Percentiles rank a stretch among this genome's conserved stretches.
These are phyloP conservation scores for Torulaspora franciscae DNA, from an alignment of 805 yeast species.

Conservation along the genomic window DNA sequence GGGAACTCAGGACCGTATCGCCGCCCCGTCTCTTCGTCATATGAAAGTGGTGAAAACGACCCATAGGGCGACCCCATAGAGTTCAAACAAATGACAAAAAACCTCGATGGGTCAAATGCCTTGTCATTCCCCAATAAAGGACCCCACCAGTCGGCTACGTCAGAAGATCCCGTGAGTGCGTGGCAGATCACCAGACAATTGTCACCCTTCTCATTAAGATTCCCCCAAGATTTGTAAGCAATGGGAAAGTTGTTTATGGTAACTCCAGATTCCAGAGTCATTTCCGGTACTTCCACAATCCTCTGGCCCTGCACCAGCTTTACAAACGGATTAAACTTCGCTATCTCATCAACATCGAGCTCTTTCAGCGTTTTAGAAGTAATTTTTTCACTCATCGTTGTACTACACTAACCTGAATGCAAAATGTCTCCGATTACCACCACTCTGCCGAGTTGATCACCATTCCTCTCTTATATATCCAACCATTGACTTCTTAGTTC, in stretches of 20 bases:
- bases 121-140: slow-evolving; percentile 75
- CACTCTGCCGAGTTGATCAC: neutral
- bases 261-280: slow-evolving; percentile 79
- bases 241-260: slow-evolving; percentile 67
- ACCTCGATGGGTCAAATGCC: slow-evolving; percentile 87
- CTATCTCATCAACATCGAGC: slow-evolving; percentile 24
- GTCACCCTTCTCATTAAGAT: slow-evolving; percentile 58
- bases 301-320: slow-evolving; percentile 70
- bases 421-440: neutral
- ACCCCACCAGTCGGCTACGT: slow-evolving; percentile 99
- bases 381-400: slow-evolving; percentile 18
- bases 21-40: slow-evolving; percentile 68
- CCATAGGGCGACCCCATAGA: slow-evolving; percentile 98
- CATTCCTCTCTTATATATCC: neutral
- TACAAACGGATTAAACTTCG: slow-evolving; percentile 54
- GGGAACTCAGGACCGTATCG: slow-evolving; percentile 95
- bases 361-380: slow-evolving; percentile 18
- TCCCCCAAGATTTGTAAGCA: slow-evolving; percentile 96
- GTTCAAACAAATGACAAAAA: slow-evolving; percentile 81
- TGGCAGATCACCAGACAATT: slow-evolving; percentile 91
- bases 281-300: slow-evolving; percentile 70
- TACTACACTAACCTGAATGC: neutral
- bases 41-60: slow-evolving; percentile 82
- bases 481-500: neutral
- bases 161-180: slow-evolving; percentile 93